Percentiles rank a stretch among this genome's conserved stretches.
These are phyloP conservation scores for Davidsoniella australis DNA, from an alignment of 2,329 filamentous ascomycete species.

Conservation along the genomic window DNA sequence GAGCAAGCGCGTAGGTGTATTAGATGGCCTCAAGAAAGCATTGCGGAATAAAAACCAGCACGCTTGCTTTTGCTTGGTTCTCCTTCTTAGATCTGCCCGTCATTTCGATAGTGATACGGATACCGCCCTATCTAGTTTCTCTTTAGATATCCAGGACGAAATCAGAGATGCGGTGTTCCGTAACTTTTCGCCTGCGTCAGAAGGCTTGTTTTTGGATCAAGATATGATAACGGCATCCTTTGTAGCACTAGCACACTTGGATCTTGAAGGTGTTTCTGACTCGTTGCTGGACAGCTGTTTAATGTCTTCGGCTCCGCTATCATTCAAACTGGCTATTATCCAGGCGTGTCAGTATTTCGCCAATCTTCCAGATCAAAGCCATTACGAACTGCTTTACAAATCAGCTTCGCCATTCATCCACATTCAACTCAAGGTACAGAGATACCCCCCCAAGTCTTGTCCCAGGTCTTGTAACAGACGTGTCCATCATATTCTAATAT, in stretches of 20 bases:
- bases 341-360: constrained; percentile 48
- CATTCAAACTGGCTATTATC: constrained; percentile 45
- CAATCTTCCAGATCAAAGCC: constrained; percentile 28
- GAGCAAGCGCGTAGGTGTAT: constrained; percentile 47
- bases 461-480: too few relatives aligned
- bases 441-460: background rate
- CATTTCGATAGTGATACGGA: constrained; percentile 48
- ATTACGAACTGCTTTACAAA: constrained; percentile 38
- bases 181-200: constrained; percentile 28
- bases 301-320: constrained; percentile 35
- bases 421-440: constrained; percentile 35
- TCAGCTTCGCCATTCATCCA: constrained; percentile 40
- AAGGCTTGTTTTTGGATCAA: constrained; percentile 39
- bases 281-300: constrained; percentile 40
- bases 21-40: constrained; percentile 45
- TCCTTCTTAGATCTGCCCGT: constrained; percentile 42
- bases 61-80: constrained; percentile 48
- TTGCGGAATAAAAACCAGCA: constrained; percentile 48
- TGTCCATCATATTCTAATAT: constrained; percentile 4
- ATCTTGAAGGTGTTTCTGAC: constrained; percentile 40
- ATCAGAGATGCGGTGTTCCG: constrained; percentile 48
- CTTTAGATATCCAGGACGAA: constrained; percentile 53
- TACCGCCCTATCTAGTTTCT: constrained; percentile 46
- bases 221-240: constrained; percentile 50
- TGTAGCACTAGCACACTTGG: constrained; percentile 45